Conservation (phyloP, 306 rosid species). For the Trifolium pratense region DNA sequence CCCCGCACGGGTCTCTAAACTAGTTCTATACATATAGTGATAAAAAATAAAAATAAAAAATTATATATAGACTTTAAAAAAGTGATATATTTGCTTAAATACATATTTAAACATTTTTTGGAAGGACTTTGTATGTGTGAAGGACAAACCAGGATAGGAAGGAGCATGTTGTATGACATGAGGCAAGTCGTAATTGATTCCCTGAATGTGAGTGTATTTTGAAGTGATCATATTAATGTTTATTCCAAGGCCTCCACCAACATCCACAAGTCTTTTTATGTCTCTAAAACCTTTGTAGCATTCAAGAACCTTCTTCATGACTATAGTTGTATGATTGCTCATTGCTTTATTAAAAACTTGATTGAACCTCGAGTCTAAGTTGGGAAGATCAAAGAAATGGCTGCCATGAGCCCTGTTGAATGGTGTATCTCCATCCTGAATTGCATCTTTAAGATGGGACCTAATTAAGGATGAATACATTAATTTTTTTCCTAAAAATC, state of each 20-base stretch:
- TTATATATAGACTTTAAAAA: too few species aligned
- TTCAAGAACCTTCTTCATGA: background rate
- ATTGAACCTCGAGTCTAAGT: background rate
- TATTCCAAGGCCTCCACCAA: background rate
- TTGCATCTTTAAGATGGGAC: background rate
- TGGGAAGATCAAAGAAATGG: background rate
- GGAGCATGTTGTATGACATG: conserved; percentile 10
- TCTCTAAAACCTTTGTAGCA: background rate
- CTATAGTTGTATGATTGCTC: background rate
- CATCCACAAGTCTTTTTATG: background rate
- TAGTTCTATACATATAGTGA: too few species aligned
- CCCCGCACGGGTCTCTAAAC: too few species aligned
- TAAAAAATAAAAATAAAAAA: too few species aligned
- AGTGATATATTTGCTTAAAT: background rate
- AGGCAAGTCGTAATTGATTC: background rate
- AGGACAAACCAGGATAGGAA: background rate
- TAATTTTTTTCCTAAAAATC: too few species aligned
- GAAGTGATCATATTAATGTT: conserved; percentile 2
- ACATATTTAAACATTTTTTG: too few species aligned
- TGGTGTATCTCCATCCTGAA: background rate
- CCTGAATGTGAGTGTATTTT: background rate
- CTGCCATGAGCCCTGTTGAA: background rate
- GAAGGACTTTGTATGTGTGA: background rate
- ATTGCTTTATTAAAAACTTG: background rate
- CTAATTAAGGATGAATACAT: background rate